A percentile compares a stretch with the other conserved stretches of the same genome.
Conservation (phyloP, 768 basidiomycete genomes). For the Naganishia kalamii region DNA sequence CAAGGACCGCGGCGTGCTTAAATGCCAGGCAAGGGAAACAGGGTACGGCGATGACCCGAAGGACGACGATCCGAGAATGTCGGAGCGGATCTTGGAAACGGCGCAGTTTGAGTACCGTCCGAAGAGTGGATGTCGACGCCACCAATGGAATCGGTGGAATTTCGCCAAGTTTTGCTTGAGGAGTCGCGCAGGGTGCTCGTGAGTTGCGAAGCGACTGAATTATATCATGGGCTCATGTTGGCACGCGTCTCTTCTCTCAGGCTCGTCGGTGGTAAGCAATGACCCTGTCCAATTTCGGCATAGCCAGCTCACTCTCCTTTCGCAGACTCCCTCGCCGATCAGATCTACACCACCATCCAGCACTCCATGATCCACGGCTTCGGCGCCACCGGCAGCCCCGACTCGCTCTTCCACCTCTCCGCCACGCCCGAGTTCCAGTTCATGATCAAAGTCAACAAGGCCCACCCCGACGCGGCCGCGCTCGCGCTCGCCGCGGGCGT, state of each 20-base stretch:
- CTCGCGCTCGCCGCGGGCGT: background rate
- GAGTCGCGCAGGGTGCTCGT: background rate
- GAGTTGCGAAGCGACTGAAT: background rate
- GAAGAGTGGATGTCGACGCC: background rate
- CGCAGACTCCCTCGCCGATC: background rate
- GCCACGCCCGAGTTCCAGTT: background rate
- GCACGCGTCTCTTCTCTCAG: background rate
- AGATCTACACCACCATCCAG: background rate
- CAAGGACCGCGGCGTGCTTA: background rate
- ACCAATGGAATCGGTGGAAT: background rate
- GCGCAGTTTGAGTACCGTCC: background rate
- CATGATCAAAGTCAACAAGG: background rate
- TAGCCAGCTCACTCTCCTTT: background rate
- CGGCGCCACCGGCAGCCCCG: too few relatives aligned
- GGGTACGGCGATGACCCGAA: background rate
- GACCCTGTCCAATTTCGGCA: background rate
- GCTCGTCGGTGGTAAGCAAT: background rate
- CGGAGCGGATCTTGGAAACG: background rate
- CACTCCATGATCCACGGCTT: background rate
- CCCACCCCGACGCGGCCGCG: background rate
- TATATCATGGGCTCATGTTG: background rate
- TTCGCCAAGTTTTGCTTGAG: constrained; percentile 5
- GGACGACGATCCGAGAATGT: background rate
- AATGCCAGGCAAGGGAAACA: background rate
- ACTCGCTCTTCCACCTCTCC: background rate